Base-by-base conservation (phyloP, 1,139 yeast species). In the Pichia sp. region DNA sequence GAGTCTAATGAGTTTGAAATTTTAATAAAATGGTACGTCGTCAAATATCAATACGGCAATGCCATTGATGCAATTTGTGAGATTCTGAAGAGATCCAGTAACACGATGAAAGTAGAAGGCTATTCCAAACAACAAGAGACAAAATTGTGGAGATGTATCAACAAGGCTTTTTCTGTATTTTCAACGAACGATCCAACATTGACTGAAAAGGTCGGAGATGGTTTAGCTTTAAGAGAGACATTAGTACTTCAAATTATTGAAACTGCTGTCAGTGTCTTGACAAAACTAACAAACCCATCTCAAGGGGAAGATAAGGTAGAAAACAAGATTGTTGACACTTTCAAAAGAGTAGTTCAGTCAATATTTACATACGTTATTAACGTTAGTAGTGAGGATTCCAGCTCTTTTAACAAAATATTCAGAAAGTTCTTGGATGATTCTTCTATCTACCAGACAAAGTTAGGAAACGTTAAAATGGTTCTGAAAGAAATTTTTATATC, bases 401-500 rank as follows among this genome's bases (percentile, higher is more conserved):
- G 61, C 19, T 74, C 82, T 6, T 81, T 83, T 58, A 66, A 79
- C 45, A 71, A 70, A 29, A 77, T 84, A 1, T 80, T 84, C 62
- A 76, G 79, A 55, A 70, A 70, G 51, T 81, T 83, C 59, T 66
- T 84, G 48, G 72, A 70, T 40, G 58, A 70, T 15, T 67, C 75
- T 2, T 68, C 74, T 0, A 64, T 66, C 8, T 67, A 70, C 47
- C 61, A 67, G 5, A 80, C 87, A 0, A 75, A 78, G 0, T 62
- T 84, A 30, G 78, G 82, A 0, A 84, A 84, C 61, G 79, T 87
- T n/a, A 72, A 86, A 41, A 75, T 76, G 1, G 80, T 86, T 8
- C 69, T 88, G 16, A 78, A 76, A 46, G 90, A 86, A 54, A 78
- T 86, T 6, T 83, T 85, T 58, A 69, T 82, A 6, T 84, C 90